Conservation (phyloP, 1,139 yeast genomes). For the Protomyces arabidopsidicola region DNA sequence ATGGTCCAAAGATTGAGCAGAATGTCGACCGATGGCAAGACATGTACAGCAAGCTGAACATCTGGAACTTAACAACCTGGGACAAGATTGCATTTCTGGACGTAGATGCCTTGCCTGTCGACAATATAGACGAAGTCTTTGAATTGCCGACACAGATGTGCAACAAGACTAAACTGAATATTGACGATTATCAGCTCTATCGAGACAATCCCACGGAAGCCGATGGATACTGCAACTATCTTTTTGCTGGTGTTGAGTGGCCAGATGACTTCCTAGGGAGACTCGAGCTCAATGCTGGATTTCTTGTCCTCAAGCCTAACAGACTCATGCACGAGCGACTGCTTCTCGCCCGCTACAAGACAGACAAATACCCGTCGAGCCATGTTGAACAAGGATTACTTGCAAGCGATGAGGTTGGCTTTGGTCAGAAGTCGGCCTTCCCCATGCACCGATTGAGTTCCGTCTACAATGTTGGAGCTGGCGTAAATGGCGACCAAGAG, state of each 20-base stretch:
- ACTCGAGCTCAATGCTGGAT: constrained; percentile 7
- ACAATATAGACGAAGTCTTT: constrained; percentile 46
- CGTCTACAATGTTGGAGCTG: constrained; percentile 4
- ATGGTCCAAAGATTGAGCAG: background rate
- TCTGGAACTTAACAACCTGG: constrained; percentile 63
- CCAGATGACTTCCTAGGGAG: constrained; percentile 1
- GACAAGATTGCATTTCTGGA: constrained; percentile 68
- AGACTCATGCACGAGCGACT: constrained; percentile 6
- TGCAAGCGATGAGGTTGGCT: constrained; percentile 4
- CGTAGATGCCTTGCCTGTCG: constrained; percentile 69
- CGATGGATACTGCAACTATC: constrained; percentile 1
- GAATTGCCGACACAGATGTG: constrained; percentile 32
- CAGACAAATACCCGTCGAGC: constrained; percentile 5
- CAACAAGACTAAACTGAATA: background rate
- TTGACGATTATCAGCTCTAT: background rate
- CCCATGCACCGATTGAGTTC: constrained; percentile 1
- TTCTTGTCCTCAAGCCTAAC: constrained; percentile 9
- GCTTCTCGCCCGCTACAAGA: background rate
- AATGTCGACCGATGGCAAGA: constrained; percentile 10
- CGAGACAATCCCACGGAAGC: background rate
- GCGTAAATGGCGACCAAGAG: background rate
- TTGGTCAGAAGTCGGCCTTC: constrained; percentile 3
- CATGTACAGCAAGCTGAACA: constrained; percentile 36
- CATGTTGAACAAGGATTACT: constrained; percentile 13
- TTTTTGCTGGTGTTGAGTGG: constrained; percentile 9